Conservation (phyloP, 495 filamentous ascomycete species). For the Penicillium angulare region DNA sequence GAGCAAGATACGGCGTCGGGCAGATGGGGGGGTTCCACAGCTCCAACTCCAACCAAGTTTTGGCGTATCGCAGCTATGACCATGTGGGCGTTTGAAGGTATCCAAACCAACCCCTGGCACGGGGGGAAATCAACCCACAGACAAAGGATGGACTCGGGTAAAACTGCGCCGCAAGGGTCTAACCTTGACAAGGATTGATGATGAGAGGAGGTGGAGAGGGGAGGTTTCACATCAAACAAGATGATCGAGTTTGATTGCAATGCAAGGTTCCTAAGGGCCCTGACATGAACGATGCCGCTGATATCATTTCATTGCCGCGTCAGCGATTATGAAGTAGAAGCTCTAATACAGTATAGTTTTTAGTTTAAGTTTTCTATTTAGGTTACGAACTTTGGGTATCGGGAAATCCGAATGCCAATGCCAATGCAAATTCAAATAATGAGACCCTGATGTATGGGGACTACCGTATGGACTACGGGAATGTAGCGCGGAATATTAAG, state of each 20-base stretch:
- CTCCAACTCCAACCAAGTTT: not conserved
- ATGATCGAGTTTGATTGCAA: constrained; percentile 4
- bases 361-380: no score
- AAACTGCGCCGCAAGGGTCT: not conserved
- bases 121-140: not conserved
- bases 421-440: no score
- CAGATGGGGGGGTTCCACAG: no score
- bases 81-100: constrained; percentile 1
- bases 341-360: not conserved
- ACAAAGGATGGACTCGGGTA: not conserved
- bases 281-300: not conserved
- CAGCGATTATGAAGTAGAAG: not conserved
- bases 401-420: no score
- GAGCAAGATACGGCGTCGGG: not conserved
- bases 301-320: not conserved
- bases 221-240: not conserved
- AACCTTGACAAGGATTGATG: not conserved
- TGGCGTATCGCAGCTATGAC: not conserved
- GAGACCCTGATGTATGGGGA: no score
- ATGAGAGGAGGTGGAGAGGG: not conserved
- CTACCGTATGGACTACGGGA: no score
- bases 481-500: not conserved
- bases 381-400: no score
- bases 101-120: not conserved
- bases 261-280: constrained; percentile 15